phyloP scores from a whole-genome alignment of 2,329 filamentous ascomycete species.

The Hypoxylon sp. region DNA sequence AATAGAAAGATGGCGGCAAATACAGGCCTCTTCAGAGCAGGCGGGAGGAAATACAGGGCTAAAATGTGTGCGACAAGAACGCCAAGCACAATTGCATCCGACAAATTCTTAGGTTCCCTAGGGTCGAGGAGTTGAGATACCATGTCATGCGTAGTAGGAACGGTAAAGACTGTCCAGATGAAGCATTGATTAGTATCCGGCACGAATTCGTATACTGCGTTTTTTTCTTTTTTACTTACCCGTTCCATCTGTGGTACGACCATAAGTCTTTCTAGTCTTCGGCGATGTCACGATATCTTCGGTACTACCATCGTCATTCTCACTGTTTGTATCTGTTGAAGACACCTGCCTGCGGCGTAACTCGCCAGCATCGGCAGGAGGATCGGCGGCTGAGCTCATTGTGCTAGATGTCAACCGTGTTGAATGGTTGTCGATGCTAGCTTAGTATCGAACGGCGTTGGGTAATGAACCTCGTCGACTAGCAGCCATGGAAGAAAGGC shows the following conservation, averaged over 20 bases:
- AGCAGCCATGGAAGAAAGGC: conserved; percentile 37
- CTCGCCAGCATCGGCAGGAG: conserved; percentile 43
- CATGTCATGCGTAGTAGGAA: conserved; percentile 98
- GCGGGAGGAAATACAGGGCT: conserved; percentile 79
- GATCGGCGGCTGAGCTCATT: conserved; percentile 43
- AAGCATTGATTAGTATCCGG: conserved; percentile 23
- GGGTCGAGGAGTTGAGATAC: conserved; percentile 96
- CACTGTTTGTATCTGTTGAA: conserved; percentile 25
- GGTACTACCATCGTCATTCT: conserved; percentile 28
- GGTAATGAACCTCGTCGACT: conserved; percentile 50
- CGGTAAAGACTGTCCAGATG: conserved; percentile 81
- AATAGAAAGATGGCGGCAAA: conserved; percentile 90
- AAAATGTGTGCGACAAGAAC: conserved; percentile 83
- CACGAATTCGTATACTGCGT: conserved; percentile 12
- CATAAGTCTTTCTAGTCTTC: conserved; percentile 80
- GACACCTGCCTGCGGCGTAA: conserved; percentile 49
- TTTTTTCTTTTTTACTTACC: conserved; percentile 71
- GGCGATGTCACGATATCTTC: conserved; percentile 37
- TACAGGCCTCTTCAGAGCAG: conserved; percentile 76
- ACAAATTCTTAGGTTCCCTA: conserved; percentile 93
- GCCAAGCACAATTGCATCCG: conserved; percentile 82
- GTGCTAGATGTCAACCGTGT: conserved; percentile 28
- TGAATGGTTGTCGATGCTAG: conserved; percentile 8
- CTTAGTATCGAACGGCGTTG: conserved; percentile 32
- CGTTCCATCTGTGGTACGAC: conserved; percentile 89